Conservation (phyloP, 306 rosid species). For the Nissolia schottii region DNA sequence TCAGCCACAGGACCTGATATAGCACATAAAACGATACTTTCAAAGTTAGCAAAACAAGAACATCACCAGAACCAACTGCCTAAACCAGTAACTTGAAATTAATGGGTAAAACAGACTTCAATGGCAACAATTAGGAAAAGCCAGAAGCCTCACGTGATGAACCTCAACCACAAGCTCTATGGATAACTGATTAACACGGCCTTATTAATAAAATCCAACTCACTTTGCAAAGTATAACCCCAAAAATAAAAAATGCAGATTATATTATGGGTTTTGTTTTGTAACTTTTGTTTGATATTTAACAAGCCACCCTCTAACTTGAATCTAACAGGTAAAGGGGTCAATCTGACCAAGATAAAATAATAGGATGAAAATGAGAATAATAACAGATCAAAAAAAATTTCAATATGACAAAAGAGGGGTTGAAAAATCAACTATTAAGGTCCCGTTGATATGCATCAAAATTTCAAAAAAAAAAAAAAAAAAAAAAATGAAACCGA, state of each 20-base stretch:
- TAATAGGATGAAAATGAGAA: background rate
- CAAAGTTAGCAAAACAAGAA: background rate
- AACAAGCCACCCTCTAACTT: background rate
- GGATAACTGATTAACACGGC: background rate
- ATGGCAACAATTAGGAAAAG: background rate
- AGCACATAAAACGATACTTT: background rate
- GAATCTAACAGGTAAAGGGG: background rate
- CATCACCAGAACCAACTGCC: background rate
- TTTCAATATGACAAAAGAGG: background rate
- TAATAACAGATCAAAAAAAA: background rate
- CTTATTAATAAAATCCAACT: background rate
- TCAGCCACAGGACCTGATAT: conserved; percentile 80
- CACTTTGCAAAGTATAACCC: background rate
- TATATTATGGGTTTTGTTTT: background rate
- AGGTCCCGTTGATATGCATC: background rate
- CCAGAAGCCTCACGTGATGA: background rate
- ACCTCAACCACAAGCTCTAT: background rate
- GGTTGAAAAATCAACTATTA: background rate
- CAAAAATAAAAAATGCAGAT: background rate
- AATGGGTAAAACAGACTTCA: background rate
- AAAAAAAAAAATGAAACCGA: background rate
- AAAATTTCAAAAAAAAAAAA: background rate
- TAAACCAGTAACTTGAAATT: background rate
- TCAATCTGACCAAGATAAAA: background rate
- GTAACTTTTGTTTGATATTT: background rate